A percentile compares a stretch with the other conserved stretches of the same genome.
Conservation (phyloP, 1,284 basidiomycete genomes). For the Moesziomyces aphidis region DNA sequence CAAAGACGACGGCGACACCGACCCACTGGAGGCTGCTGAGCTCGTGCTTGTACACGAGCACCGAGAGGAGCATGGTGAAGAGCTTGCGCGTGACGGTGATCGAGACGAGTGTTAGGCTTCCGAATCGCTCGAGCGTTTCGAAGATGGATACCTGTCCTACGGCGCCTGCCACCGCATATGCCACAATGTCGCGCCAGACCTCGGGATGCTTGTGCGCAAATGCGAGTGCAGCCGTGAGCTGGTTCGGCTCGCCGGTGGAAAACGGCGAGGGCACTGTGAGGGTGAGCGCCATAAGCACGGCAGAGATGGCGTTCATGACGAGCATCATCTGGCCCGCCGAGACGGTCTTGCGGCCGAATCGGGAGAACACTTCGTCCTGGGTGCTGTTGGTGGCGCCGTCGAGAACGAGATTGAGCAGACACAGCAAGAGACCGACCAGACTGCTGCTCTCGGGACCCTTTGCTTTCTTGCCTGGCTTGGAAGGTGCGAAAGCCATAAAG, state of each 20-base stretch:
- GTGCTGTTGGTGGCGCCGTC: conserved; percentile 98
- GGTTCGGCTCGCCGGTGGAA: conserved; percentile 25
- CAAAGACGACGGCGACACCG: conserved; percentile 89
- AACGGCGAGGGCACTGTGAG: conserved; percentile 74
- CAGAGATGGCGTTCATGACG: conserved; percentile 84
- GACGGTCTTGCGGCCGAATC: conserved; percentile 72
- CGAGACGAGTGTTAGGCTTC: conserved; percentile 79
- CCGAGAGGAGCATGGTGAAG: conserved; percentile 97
- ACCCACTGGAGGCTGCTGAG: conserved; percentile 88
- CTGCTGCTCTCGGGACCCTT: conserved; percentile 52
- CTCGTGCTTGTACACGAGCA: conserved; percentile 89
- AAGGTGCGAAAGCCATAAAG: conserved; percentile 81
- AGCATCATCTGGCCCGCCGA: conserved; percentile 99
- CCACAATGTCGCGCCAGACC: conserved; percentile 80
- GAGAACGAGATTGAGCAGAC: conserved; percentile 85
- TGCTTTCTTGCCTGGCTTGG: conserved; percentile 69
- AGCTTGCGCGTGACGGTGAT: conserved; percentile 83
- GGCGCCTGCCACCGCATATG: conserved; percentile 91
- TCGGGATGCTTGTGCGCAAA: conserved; percentile 85
- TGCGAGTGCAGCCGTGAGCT: conserved; percentile 34
- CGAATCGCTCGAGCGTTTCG: conserved; percentile 95
- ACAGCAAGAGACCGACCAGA: conserved; percentile 73
- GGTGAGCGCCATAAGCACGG: conserved; percentile 48
- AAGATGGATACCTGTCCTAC: conserved; percentile 98
- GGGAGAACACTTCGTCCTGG: conserved; percentile 94